Base-by-base conservation (phyloP, 164 flowering plant species). In the Echeveria elegans region DNA sequence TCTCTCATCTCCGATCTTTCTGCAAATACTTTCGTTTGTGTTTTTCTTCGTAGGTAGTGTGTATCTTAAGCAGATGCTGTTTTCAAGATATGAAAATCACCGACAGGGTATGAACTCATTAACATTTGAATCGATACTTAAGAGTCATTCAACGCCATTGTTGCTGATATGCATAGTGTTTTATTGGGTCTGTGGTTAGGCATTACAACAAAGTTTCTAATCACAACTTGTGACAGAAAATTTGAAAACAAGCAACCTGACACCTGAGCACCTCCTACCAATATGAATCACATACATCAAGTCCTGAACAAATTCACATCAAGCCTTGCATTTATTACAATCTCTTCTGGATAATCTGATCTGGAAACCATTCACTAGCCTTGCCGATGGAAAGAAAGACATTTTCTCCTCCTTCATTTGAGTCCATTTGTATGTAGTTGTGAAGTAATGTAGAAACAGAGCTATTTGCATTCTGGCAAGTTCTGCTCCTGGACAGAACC, bases 401-500 rank as follows among this genome's bases (percentile, higher is more conserved):
- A 90, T 86, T 23, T 61, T 66, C 64, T 88, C 97, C 70, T 85
- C 91, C 78, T 83, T 86, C 6, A 85, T 23, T 66, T 87, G 95
- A 5, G 66, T 79, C 97, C 97, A 90, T 76, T 85, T 80, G 74
- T 80, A 88, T 23, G 75, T 73, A 28, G 85, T 82, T 1, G 82
- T 77, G 64, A 91, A 88, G 71, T 80, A 78, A 69, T 85, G 95
- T 32, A 91, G 86, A 72, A 91, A 91, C 1, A 88, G 72, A 60
- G 95, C 86, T 66, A 91, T 91, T 70, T 88, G 95, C 70, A 91
- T 87, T 16, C 93, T 82, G 73, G 93, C 89, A 47, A 91, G 56
- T 70, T 91, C 97, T 14, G 97, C 92, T 7, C 97, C 97, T 0
- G 97, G 97, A 74, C 97, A 88, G 37, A 87, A 86, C 32, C 97